These are phyloP conservation scores for Magnolia officinalis DNA, from an alignment of 164 flowering plant species.

Conservation along the genomic window DNA sequence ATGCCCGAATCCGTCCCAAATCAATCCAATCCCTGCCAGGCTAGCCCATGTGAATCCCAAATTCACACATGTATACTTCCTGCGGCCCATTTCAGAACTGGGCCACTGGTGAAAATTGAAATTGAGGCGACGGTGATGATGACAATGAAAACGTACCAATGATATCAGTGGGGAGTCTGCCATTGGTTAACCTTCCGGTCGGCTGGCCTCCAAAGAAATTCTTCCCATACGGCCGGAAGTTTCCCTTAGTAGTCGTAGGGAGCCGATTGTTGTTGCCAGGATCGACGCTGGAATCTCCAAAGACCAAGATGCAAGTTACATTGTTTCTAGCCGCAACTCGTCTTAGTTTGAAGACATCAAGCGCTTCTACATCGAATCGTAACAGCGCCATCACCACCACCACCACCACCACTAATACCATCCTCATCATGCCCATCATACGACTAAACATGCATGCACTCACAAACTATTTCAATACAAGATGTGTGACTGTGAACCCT, in stretches of 20 bases:
- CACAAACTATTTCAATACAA: no score
- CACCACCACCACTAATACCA: not conserved
- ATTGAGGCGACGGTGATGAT: no score
- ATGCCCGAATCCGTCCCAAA: no score
- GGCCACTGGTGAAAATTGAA: no score
- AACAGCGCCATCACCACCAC: not conserved
- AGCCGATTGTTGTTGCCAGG: slow-evolving; percentile 70
- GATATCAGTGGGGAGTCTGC: slow-evolving; percentile 63
- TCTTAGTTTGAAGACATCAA: slow-evolving; percentile 23
- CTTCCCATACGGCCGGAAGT: slow-evolving; percentile 64
- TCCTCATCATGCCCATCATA: no score
- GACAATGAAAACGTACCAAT: slow-evolving; percentile 33
- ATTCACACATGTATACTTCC: no score
- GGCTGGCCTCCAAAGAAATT: slow-evolving; percentile 44
- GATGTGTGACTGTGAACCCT: no score
- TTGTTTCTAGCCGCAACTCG: slow-evolving; percentile 27
- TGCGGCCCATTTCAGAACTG: no score
- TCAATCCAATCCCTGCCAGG: no score
- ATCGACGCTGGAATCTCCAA: slow-evolving; percentile 76
- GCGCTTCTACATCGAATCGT: not conserved
- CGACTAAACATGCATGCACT: no score
- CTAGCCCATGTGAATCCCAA: no score
- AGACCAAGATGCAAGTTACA: slow-evolving; percentile 47
- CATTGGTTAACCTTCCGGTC: slow-evolving; percentile 67
- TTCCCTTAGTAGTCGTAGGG: slow-evolving; percentile 37